Base-by-base conservation (phyloP, 768 basidiomycete species). In the Trametes gibbosa region DNA sequence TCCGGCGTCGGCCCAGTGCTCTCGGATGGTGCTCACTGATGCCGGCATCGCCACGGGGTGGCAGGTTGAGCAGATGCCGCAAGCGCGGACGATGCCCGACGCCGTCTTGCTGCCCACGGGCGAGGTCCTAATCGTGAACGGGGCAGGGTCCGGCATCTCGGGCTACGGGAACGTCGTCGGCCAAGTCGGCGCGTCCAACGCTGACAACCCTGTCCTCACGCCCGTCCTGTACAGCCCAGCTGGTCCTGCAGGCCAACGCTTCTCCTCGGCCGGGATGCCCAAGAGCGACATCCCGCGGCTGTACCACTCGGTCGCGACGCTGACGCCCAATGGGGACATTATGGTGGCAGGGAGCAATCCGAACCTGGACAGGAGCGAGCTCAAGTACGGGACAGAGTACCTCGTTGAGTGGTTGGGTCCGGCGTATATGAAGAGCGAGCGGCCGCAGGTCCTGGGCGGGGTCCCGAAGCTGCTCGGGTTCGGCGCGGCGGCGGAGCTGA, bases 281-380 rank as follows among this genome's bases (percentile, higher is more conserved):
- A 76, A 80, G 0, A 90, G 87, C 68, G 55, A 75, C 23, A 90
- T 92, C 60, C 84, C 91, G 17, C 73, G 91, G 51, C 65, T 93
- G 71, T 93, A 92, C 67, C 90, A 92, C 67, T 92, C 89, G n/a
- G 84, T 89, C 0, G 91, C 90, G 46, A 90, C 86, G 16, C 73
- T 92, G 66, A 87, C 88, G 8, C 90, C 90, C 7, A 75, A 73
- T 29, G 91, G 85, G 3, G 79, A 81, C 51, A 72, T 92, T 50
- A 83, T 92, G 85, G 84, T 93, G 56, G 85, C 90, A 19, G 90
- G 90, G 34, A 90, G 89, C 59, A 92, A 91, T 66, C 91, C 91
- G 24, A 92, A 92, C 71, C 71, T 92, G 58, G 90, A 92, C 70
- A 76, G 89, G 52, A 90, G 86, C 65, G 86, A 84, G 64, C 65